Evolutionary conservation across 176 grass and related monocot genomes (phyloP).

Genomic region (Triticum monococcum): DNA sequence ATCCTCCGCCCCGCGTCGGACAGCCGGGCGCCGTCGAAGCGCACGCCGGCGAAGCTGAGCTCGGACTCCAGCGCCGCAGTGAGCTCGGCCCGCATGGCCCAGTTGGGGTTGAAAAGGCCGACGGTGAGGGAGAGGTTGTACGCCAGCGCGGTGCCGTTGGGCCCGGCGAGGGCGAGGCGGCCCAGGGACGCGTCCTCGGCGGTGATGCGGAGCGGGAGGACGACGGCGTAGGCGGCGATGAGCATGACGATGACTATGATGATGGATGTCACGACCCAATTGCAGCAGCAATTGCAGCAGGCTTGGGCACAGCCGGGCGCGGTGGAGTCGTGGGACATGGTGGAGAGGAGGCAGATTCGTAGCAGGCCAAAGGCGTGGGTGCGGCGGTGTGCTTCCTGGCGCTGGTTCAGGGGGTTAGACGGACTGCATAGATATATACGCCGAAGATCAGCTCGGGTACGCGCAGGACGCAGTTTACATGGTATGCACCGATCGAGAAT

Average conservation of each 20-base stretch:
- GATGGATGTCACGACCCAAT: background rate
- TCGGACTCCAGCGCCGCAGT: slow-evolving; percentile 27
- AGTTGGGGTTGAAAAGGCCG: slow-evolving; percentile 28
- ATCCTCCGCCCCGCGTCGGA: background rate
- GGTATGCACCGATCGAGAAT: no score
- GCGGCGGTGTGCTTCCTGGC: background rate
- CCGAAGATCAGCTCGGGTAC: no score
- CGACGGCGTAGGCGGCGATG: background rate
- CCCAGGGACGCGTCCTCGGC: slow-evolving; percentile 22
- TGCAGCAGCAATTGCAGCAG: background rate
- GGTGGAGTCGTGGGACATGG: background rate
- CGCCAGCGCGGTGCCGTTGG: slow-evolving; percentile 8
- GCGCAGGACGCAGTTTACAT: no score
- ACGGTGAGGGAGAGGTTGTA: slow-evolving; percentile 37
- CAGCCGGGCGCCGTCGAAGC: background rate
- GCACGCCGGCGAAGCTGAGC: slow-evolving; percentile 2
- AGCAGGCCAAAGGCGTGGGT: background rate
- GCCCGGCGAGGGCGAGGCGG: slow-evolving; percentile 10
- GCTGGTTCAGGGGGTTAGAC: background rate
- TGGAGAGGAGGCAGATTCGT: background rate
- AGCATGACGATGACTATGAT: background rate
- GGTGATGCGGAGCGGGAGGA: background rate
- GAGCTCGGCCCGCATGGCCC: slow-evolving; percentile 17
- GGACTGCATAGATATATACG: no score
- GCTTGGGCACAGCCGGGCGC: background rate